Base-by-base conservation (phyloP, 2,329 filamentous ascomycete species). In the Cladosporium sp. region DNA sequence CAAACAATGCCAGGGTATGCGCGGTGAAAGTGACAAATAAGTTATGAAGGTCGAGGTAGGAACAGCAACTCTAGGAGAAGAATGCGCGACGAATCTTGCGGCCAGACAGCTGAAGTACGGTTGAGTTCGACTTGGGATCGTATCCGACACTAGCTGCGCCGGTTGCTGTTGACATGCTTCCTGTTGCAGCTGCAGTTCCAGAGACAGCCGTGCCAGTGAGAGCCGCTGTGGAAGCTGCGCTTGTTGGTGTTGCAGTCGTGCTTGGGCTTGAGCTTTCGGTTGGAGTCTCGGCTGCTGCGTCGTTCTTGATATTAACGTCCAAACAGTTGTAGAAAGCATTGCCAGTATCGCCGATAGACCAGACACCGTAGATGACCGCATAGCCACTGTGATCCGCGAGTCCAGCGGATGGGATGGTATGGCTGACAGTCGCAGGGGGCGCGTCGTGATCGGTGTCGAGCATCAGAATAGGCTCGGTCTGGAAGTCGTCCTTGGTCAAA, bases 291-390 rank as follows among this genome's bases (percentile, higher is more conserved):
- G 28, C 28, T 19, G 54, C 42, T 8, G 15, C 28, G 42, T 37
- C 34, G 34, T 25, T 39, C 40, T 56, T 14, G 15, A 56, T 38
- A n/a, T 56, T 56, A 34, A 56, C 54, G n/a, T 56, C 54, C 5
- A 56, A 5, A 19, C 54, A 56, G 42, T 56, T 56, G 54, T 56
- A 56, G 34, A 56, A 56, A 8, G 54, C 54, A 30, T 56, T 56
- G 15, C 54, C 54, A 3, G 54, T 56, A 9, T 56, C 54, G 11
- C 54, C 54, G 20, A 56, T 56, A 25, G 54, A 38, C 54, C 54
- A 56, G 2, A 56, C 42, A 12, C 54, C 42, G 34, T 39, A 49
- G 20, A 56, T 56, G 54, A 56, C 42, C 4, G 54, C 54, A 22
- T 56, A 56, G 20, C 54, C 54, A 11, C 42, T 49, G 42, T 49